Base-by-base conservation (phyloP, 2,329 filamentous ascomycete species). In the Parascedosporium putredinis region DNA sequence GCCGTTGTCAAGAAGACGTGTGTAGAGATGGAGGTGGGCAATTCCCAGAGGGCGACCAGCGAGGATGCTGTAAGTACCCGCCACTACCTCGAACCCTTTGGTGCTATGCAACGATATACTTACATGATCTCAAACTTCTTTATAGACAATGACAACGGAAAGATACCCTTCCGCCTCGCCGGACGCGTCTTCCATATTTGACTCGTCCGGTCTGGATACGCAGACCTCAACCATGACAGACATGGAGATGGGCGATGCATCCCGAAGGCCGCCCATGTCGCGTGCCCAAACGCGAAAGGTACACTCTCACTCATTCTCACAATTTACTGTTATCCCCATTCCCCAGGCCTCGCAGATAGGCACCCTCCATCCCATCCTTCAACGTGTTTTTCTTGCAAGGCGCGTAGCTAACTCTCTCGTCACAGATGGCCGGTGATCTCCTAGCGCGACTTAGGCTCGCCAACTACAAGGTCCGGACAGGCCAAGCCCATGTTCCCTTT, bases 401-500 rank as follows among this genome's bases (percentile, higher is more conserved):
- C n/a, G n/a, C n/a, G n/a, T 22, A 5, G 20, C 23, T 43, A n/a
- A 20, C 12, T 8, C 34, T 40, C 12, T 25, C 9, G 8, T 29
- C 50, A 49, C 62, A 85, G 75, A 76, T 78, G 65, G 82, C 81
- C 18, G 77, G 84, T 59, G 76, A 80, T 45, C 70, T 89, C 42
- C 76, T 76, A 47, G 73, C 87, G 8, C 76, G 84, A n/a, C 76
- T 90, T 14, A 73, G 77, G 24, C 75, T 88, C 18, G 86, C 84
- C 12, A 77, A 76, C 59, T 89, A 88, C 71, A 89, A 89, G 65
- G 72, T 90, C 55, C 76, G 75, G 51, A 89, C 85, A 2, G 81
- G 84, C 52, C 86, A 90, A 64, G 75, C 80, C 49, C 68, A 76
- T 51, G 72, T 86, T 24, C 81, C 84, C 1, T 73, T 87, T 53